These are phyloP conservation scores for Xenosphaeropsis pyriputrescens DNA, from an alignment of 2,329 filamentous ascomycete genomes.

Conservation along the genomic window DNA sequence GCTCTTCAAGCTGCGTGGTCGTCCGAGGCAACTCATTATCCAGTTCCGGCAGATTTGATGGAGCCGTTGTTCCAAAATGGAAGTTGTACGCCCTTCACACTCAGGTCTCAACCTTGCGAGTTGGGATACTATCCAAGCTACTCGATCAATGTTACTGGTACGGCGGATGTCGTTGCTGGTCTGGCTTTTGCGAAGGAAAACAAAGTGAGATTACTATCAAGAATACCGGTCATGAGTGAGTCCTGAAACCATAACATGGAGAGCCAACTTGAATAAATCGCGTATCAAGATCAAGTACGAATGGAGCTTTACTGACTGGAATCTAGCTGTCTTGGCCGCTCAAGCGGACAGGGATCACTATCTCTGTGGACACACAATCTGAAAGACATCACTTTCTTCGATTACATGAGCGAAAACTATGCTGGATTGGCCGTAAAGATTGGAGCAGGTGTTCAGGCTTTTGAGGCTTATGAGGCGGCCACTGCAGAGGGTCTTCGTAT, in stretches of 20 bases:
- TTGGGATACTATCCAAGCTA: constrained; percentile 17
- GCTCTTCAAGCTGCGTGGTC: too few species aligned
- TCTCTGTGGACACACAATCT: constrained; percentile 1
- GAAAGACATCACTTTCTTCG: background rate
- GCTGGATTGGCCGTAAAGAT: too few species aligned
- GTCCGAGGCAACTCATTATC: too few species aligned
- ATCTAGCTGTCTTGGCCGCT: constrained; percentile 5
- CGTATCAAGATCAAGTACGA: too few species aligned
- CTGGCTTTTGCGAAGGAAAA: constrained; percentile 29
- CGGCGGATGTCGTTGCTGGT: constrained; percentile 19
- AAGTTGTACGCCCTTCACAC: too few species aligned
- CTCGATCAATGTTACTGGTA: constrained; percentile 21
- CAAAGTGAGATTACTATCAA: constrained; percentile 28
- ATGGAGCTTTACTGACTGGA: too few species aligned
- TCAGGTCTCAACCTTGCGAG: constrained; percentile 5
- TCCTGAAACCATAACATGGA: too few species aligned
- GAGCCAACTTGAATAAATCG: background rate
- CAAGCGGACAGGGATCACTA: background rate
- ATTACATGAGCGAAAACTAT: background rate
- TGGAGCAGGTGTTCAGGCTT: too few species aligned
- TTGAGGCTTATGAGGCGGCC: too few species aligned
- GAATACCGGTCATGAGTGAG: constrained; percentile 26
- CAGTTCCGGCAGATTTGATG: too few species aligned
- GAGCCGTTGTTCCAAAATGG: too few species aligned
- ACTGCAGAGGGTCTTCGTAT: too few species aligned